phyloP scores from a whole-genome alignment of 495 filamentous ascomycete species.

The Talaromyces nanjingensis region DNA sequence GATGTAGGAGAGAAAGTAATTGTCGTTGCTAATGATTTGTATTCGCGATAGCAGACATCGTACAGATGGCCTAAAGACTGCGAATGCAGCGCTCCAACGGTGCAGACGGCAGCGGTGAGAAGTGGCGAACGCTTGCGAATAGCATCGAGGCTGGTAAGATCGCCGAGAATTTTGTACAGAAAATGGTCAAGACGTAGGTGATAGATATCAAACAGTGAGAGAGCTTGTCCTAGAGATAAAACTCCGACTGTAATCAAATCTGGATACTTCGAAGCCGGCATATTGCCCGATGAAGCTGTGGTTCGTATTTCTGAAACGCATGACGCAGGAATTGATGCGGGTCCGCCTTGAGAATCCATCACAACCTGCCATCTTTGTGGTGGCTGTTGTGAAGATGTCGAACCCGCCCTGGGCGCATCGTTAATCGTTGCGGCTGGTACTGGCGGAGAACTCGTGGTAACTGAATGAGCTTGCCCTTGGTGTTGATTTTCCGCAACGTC shows the following conservation, averaged over 20 bases:
- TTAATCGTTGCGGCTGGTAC: not conserved
- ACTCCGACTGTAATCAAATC: slow-evolving; percentile 19
- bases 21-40: slow-evolving; percentile 16
- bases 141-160: slow-evolving; percentile 19
- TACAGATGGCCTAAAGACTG: slow-evolving; percentile 20
- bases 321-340: slow-evolving; percentile 25
- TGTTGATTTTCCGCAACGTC: slow-evolving; percentile 18
- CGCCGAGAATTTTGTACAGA: slow-evolving; percentile 28
- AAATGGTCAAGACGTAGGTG: slow-evolving; percentile 27
- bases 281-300: slow-evolving; percentile 10
- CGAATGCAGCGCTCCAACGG: slow-evolving; percentile 26
- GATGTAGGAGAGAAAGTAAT: slow-evolving; percentile 16
- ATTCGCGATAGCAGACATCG: slow-evolving; percentile 22
- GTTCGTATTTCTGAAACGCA: slow-evolving; percentile 17
- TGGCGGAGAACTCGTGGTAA: not conserved
- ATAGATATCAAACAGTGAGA: slow-evolving; percentile 23
- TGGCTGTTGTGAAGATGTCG: not conserved
- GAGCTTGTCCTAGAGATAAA: slow-evolving; percentile 16
- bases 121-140: slow-evolving; percentile 20
- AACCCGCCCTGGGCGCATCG: not conserved
- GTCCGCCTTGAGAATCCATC: slow-evolving; percentile 20
- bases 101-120: slow-evolving; percentile 26
- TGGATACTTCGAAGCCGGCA: slow-evolving; percentile 10
- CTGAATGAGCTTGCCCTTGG: not conserved
- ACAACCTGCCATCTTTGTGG: slow-evolving; percentile 15